These are phyloP conservation scores for Pythium aquatile DNA, from an alignment of 352 stramenopile species.

Conservation along the genomic window DNA sequence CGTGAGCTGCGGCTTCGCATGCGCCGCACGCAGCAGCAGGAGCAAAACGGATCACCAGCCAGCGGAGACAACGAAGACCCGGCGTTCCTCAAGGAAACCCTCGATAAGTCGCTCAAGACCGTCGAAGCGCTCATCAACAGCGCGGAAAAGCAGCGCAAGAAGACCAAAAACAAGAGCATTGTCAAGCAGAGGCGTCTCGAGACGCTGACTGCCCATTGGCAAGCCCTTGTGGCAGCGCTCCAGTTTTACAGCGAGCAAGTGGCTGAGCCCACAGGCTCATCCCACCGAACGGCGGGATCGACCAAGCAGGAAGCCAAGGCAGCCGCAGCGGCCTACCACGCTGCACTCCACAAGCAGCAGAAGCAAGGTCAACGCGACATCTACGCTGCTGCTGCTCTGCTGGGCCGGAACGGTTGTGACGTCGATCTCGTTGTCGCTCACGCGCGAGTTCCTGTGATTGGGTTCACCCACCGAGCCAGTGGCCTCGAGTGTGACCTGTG, in stretches of 20 bases:
- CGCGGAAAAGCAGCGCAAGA: conserved; percentile 31
- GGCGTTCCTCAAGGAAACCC: conserved; percentile 40
- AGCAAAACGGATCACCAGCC: conserved; percentile 15
- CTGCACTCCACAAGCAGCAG: conserved; percentile 30
- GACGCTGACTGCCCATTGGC: conserved; percentile 16
- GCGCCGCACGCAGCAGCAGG: conserved; percentile 19
- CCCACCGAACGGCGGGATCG: not conserved
- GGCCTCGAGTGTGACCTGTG: conserved; percentile 78
- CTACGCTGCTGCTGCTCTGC: conserved; percentile 21
- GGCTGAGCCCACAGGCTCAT: conserved; percentile 13
- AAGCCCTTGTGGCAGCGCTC: conserved; percentile 21
- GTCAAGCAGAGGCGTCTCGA: conserved; percentile 11
- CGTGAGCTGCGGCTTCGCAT: conserved; percentile 49
- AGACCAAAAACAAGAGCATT: conserved; percentile 13
- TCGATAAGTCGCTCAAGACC: conserved; percentile 45
- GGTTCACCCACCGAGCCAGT: conserved; percentile 57
- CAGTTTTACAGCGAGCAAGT: conserved; percentile 48
- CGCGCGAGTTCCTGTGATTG: conserved; percentile 81
- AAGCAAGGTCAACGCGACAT: conserved; percentile 22
- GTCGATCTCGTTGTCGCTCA: conserved; percentile 64
- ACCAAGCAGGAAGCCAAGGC: conserved; percentile 8
- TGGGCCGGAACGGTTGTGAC: conserved; percentile 53
- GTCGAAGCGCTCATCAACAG: conserved; percentile 49
- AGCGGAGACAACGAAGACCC: conserved; percentile 21
- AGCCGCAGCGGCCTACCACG: conserved; percentile 11